Evolutionary conservation across 768 basidiomycete genomes (phyloP).

Genomic region (Brasilioporus rufonigricans): DNA sequence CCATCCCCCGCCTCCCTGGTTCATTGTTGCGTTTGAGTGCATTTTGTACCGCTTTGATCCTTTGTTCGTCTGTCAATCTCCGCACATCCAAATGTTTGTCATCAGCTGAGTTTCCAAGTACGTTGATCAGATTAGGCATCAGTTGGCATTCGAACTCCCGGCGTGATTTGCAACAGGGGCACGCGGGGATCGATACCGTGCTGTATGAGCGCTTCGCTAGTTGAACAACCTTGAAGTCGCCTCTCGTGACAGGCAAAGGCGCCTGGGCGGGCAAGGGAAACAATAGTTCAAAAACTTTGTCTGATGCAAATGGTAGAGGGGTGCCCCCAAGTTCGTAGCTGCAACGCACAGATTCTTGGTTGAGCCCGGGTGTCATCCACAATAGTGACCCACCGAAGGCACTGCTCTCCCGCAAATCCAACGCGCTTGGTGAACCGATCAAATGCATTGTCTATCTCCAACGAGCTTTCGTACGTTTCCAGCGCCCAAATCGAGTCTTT

Average conservation of each 20-base stretch:
- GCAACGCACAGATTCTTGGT: constrained; percentile 2
- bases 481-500: constrained; percentile 56
- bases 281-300: constrained; percentile 65
- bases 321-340: constrained; percentile 88
- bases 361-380: not conserved
- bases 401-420: constrained; percentile 72
- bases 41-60: constrained; percentile 58
- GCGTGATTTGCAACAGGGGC: constrained; percentile 61
- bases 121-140: constrained; percentile 90
- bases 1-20: constrained; percentile 66
- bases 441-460: constrained; percentile 81
- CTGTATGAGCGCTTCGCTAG: constrained; percentile 52
- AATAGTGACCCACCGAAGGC: constrained; percentile 60
- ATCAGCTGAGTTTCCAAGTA: constrained; percentile 44
- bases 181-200: constrained; percentile 54
- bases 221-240: constrained; percentile 53
- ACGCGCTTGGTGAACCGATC: constrained; percentile 79
- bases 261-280: constrained; percentile 56
- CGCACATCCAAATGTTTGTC: constrained; percentile 25
- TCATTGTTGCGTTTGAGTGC: constrained; percentile 47
- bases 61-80: constrained; percentile 62
- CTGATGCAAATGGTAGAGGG: constrained; percentile 85
- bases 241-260: constrained; percentile 56
- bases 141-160: constrained; percentile 92
- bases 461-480: constrained; percentile 80